Conservation (phyloP, 2,329 filamentous ascomycete genomes). For the Coniochaeta sp. region DNA sequence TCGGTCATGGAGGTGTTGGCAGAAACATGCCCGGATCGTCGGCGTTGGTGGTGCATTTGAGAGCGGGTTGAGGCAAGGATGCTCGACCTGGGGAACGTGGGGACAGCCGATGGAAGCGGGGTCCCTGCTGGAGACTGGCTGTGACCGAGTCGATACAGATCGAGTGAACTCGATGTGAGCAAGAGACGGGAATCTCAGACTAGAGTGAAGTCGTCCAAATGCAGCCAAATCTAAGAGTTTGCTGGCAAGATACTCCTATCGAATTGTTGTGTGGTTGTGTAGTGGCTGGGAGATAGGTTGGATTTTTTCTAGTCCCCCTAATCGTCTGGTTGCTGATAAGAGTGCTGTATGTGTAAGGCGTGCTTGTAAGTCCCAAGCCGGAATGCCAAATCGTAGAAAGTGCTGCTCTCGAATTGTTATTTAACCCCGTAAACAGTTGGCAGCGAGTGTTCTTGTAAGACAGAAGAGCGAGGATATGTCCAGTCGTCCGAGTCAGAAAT, state of each 20-base stretch:
- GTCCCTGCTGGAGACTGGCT: neutral
- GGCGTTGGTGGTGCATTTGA: conserved; percentile 51
- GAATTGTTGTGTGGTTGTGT: too few species aligned
- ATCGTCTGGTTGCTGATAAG: too few species aligned
- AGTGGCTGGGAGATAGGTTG: too few species aligned
- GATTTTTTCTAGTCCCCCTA: too few species aligned
- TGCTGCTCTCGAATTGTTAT: too few species aligned
- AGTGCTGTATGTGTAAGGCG: too few species aligned
- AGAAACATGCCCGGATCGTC: conserved; percentile 48
- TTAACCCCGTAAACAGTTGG: too few species aligned
- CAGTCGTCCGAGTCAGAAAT: neutral
- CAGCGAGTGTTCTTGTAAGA: neutral
- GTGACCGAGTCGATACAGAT: neutral
- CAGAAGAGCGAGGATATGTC: neutral
- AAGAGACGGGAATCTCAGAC: neutral
- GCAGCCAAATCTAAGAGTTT: too few species aligned
- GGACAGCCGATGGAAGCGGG: conserved; percentile 1
- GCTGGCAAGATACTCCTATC: too few species aligned
- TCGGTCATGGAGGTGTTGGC: conserved; percentile 48
- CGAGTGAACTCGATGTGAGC: neutral
- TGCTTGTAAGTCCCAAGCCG: too few species aligned
- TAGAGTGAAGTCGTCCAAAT: neutral
- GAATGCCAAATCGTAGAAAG: too few species aligned
- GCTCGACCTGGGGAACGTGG: neutral
- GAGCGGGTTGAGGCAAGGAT: conserved; percentile 5